Evolutionary conservation across 2,329 filamentous ascomycete genomes (phyloP).

Genomic region (Colletotrichum tabaci): DNA sequence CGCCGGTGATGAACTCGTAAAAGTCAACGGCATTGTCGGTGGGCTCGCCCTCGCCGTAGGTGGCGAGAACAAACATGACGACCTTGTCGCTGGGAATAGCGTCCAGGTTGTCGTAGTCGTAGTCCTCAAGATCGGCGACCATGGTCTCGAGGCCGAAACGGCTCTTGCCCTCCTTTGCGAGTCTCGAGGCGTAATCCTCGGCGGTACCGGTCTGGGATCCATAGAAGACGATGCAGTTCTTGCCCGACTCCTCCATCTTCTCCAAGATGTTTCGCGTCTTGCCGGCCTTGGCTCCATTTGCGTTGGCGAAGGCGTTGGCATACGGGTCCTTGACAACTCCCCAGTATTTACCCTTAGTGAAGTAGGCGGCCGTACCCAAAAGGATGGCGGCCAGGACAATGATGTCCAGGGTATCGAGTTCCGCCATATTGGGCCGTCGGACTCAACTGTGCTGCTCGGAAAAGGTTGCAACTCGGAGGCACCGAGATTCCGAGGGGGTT

Average conservation of each 20-base stretch:
- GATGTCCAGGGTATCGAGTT: slow-evolving; percentile 96
- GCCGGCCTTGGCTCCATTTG: slow-evolving; percentile 80
- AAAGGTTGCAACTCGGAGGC: slow-evolving; percentile 19
- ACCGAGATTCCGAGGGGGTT: slow-evolving; percentile 19
- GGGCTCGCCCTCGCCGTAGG: slow-evolving; percentile 97
- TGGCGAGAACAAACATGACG: slow-evolving; percentile 94
- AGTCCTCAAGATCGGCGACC: slow-evolving; percentile 98
- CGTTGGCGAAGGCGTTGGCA: slow-evolving; percentile 79
- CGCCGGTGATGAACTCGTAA: slow-evolving; percentile 92
- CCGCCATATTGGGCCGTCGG: slow-evolving; percentile 76
- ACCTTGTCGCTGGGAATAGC: slow-evolving; percentile 90
- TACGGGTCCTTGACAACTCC: slow-evolving; percentile 91
- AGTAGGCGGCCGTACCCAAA: slow-evolving; percentile 91
- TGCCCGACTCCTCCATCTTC: slow-evolving; percentile 94
- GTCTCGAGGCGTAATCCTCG: slow-evolving; percentile 95
- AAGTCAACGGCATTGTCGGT: slow-evolving; percentile 99
- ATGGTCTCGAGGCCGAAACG: slow-evolving; percentile 97
- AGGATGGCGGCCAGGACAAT: slow-evolving; percentile 90
- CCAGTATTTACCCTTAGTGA: slow-evolving; percentile 98
- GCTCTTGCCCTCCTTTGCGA: slow-evolving; percentile 97
- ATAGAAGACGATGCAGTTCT: slow-evolving; percentile 99
- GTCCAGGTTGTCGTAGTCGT: slow-evolving; percentile 96
- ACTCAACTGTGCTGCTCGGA: slow-evolving; percentile 20
- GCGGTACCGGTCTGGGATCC: slow-evolving; percentile 98
- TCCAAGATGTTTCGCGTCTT: slow-evolving; percentile 94